Evolutionary conservation across 2,329 filamentous ascomycete species (phyloP).

Genomic region (Ceratocystiopsis minuta): DNA sequence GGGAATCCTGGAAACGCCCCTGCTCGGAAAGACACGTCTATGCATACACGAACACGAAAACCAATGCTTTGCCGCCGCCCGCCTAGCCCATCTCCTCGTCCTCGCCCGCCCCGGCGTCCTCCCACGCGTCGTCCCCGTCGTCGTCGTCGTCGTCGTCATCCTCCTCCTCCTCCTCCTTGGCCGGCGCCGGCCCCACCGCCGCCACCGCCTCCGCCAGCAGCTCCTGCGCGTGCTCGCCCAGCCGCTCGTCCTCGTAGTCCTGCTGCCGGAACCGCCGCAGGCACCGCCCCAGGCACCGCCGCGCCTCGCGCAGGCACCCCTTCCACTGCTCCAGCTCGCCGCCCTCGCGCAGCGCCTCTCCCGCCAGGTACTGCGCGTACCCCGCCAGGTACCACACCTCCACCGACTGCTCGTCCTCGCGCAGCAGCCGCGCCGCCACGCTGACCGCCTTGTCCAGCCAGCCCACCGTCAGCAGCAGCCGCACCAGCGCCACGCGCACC

Average conservation of each 20-base stretch:
- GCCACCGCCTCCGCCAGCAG: constrained; percentile 45
- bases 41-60: background rate
- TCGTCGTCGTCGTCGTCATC: constrained; percentile 37
- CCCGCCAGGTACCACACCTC: constrained; percentile 96
- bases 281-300: constrained; percentile 69
- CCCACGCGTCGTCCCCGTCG: constrained; percentile 29
- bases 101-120: constrained; percentile 32
- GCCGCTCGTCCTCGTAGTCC: constrained; percentile 69
- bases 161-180: constrained; percentile 31
- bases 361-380: constrained; percentile 72
- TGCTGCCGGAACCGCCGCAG: constrained; percentile 60
- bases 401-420: constrained; percentile 84
- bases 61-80: background rate
- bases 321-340: constrained; percentile 30
- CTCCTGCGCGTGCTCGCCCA: constrained; percentile 59
- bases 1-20: too few species aligned
- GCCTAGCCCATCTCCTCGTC: constrained; percentile 18
- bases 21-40: background rate
- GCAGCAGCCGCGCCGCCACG: constrained; percentile 66
- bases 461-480: constrained; percentile 77
- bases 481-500: constrained; percentile 62
- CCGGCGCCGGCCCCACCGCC: constrained; percentile 42
- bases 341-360: constrained; percentile 43
- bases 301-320: constrained; percentile 31
- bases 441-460: constrained; percentile 72